phyloP scores from a whole-genome alignment of 345 rosid genomes.

The Nephelium lappaceum region DNA sequence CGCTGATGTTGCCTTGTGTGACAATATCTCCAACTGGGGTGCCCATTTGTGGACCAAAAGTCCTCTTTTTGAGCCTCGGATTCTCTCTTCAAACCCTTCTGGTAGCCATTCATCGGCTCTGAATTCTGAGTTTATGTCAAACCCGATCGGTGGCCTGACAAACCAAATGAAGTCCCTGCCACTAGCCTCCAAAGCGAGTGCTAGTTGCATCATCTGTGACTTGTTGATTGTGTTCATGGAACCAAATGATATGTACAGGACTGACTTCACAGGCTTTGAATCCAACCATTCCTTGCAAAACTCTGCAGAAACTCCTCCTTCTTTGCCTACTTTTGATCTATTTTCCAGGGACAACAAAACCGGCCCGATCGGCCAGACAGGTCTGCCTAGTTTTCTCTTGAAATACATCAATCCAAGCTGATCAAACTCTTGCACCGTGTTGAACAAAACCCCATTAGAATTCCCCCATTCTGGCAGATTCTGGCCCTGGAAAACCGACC shows the following conservation, averaged over 20 bases:
- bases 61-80: constrained; percentile 42
- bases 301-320: constrained; percentile 16
- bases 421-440: constrained; percentile 50
- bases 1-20: constrained; percentile 53
- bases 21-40: constrained; percentile 64
- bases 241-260: constrained; percentile 66
- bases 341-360: constrained; percentile 33
- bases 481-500: constrained; percentile 42
- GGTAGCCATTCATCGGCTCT: constrained; percentile 55
- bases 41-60: constrained; percentile 66
- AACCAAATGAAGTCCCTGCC: constrained; percentile 72
- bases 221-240: constrained; percentile 60
- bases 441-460: constrained; percentile 47
- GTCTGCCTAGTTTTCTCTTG: constrained; percentile 30
- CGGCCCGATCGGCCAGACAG: constrained; percentile 56
- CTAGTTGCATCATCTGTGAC: constrained; percentile 63
- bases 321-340: constrained; percentile 21
- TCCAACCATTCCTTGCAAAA: constrained; percentile 55
- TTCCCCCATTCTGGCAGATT: constrained; percentile 44
- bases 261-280: constrained; percentile 57
- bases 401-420: constrained; percentile 44
- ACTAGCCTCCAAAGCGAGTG: constrained; percentile 56
- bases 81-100: constrained; percentile 49
- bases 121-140: constrained; percentile 53
- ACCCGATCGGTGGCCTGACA: constrained; percentile 69